Evolutionary conservation across 306 rosid genomes (phyloP), one percentile per base, ranked within the genome.

Genomic region (Lathyrus sativus): DNA sequence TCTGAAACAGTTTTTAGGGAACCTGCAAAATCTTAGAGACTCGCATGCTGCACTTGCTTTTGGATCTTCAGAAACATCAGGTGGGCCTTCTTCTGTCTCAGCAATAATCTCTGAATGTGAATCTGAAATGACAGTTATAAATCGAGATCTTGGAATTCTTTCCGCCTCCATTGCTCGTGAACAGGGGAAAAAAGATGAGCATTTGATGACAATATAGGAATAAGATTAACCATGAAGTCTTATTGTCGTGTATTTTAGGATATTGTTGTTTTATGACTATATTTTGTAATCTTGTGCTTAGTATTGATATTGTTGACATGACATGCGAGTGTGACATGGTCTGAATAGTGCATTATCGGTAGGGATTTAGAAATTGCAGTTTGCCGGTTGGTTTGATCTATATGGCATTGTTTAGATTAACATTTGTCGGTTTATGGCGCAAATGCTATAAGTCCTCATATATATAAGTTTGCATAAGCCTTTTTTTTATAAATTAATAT

Each of bases 101-200:
- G 78, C 96, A 72, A 89, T 92, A 82, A 89, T 89, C 68, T 85
- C 96, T 2, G 98, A 92, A 76, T 89, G 98, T 44, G 96, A 92
- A 74, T 86, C 96, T 12, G 87, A 95, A 11, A 74, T 92, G 77
- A 85, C 98, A 12, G 89, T 84, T 85, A 76, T 92, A 67, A 92
- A 92, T 75, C 88, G 84, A 1, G 96, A 92, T 72, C 98, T 92
- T 9, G 96, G 98, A 37, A 86, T 92, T 80, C 96, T 92, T 51
- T 86, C 98, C 2, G 91, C 96, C 75, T 92, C 98, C 84, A 92
- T 89, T 77, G 90, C 92, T 65, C 96, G 96, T 0, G 96, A 92
- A 71, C 87, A 78, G 51, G 92, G 83, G 9, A 81, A 75, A 75
- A 66, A 81, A 86, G 78, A 73, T 78, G 78, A 85, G 62, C 72